Evolutionary conservation across 176 grass and related monocot genomes (phyloP), one percentile per base, ranked within the genome.

Genomic region (Musa beccarii): DNA sequence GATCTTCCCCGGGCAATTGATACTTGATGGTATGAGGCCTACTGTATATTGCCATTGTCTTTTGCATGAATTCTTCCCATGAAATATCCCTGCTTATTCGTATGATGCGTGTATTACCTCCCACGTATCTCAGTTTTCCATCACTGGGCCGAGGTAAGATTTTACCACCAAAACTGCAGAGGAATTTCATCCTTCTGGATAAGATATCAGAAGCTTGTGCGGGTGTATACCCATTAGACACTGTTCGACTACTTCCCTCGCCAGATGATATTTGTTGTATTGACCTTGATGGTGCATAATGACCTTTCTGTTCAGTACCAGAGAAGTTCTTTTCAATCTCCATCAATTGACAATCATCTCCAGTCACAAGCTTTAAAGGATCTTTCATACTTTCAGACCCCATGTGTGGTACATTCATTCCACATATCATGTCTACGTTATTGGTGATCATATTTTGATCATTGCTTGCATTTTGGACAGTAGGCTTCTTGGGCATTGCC

Each of bases 161-260:
- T 80, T 92, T 99, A 1, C 96, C 96, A 25, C 91, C 96, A 75
- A 91, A 95, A 83, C 90, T 95, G 78, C 96, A 99, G 16, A 99
- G 84, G 80, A 91, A 79, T 79, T 99, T 99, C 73, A 95, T 84
- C 63, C 61, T 95, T 84, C 76, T 89, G 28, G 56, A 80, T 16
- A 49, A 14, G 11, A 68, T 76, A 52, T 92, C 91, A 49, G 88
- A 95, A 83, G 79, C 76, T 68, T 85, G 87, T 2, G 87, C 88
- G 79, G 91, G 94, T 84, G 82, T 79, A 86, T 86, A 89, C 34
- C 80, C 74, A 69, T 79, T 79, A 73, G 76, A 78, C 79, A 83
- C 15, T 75, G 75, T 80, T 21, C 71, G 83, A 52, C 76, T 82
- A 75, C 89, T 96, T 54, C 79, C 86, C 78, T 77, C 86, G 54